Percentiles rank a stretch among this genome's conserved stretches.
Evolutionary conservation across 1,284 basidiomycete species (phyloP).

Genomic region (Pholiota adiposa): DNA sequence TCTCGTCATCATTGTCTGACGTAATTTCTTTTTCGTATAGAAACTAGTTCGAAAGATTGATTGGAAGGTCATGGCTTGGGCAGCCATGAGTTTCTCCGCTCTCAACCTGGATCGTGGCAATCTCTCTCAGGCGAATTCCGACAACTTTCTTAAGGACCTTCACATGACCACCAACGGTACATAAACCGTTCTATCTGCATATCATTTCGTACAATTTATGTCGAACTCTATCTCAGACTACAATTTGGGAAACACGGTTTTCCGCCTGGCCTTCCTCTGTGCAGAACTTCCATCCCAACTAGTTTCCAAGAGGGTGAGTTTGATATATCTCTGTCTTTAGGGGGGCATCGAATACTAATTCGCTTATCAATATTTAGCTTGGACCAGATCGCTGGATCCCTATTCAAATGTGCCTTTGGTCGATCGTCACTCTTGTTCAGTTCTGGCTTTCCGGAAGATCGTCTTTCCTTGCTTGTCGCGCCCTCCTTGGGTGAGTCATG

Average conservation of each 20-base stretch:
- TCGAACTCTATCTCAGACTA: conserved; percentile 43
- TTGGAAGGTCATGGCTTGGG: conserved; percentile 67
- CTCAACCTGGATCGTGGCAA: conserved; percentile 63
- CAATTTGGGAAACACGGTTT: conserved; percentile 67
- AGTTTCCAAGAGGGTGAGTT: conserved; percentile 63
- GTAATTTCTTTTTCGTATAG: no score
- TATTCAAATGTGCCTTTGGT: conserved; percentile 44
- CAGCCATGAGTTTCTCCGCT: conserved; percentile 64
- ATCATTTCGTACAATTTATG: neutral
- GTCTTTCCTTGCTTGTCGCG: conserved; percentile 53
- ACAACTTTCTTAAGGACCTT: conserved; percentile 70
- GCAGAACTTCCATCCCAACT: conserved; percentile 77
- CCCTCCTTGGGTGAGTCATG: conserved; percentile 43
- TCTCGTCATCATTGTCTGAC: no score
- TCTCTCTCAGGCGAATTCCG: conserved; percentile 65
- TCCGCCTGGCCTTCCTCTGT: conserved; percentile 59
- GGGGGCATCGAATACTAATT: neutral
- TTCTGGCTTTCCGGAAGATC: conserved; percentile 64
- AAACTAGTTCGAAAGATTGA: conserved; percentile 61
- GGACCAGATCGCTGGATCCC: conserved; percentile 79
- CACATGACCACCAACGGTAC: conserved; percentile 57
- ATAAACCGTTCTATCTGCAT: neutral
- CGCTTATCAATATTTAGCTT: conserved; percentile 33
- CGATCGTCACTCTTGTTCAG: conserved; percentile 49
- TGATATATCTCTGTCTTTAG: neutral